These are phyloP conservation scores for Suzukiozyma palmioleophila DNA, from an alignment of 1,139 yeast species.

Conservation along the genomic window DNA sequence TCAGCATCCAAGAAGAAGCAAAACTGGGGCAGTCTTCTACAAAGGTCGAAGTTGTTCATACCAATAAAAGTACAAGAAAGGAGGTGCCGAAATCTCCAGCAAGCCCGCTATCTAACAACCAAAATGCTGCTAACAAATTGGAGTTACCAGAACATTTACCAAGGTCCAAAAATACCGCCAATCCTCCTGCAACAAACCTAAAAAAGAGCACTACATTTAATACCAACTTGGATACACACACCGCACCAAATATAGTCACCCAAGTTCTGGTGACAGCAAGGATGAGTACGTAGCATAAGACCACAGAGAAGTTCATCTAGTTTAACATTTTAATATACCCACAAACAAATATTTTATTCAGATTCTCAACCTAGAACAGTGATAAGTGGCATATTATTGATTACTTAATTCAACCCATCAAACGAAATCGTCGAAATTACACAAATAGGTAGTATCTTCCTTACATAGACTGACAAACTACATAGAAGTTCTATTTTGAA, in stretches of 20 bases:
- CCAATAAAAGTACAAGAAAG: background rate
- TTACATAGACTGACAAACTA: too few species aligned
- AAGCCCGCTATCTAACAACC: slow-evolving; percentile 25
- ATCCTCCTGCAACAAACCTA: slow-evolving; percentile 11
- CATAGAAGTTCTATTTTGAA: background rate
- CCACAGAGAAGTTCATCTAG: too few species aligned
- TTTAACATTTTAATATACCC: too few species aligned
- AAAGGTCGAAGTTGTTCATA: slow-evolving; percentile 1
- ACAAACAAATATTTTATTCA: too few species aligned
- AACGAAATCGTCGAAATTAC: too few species aligned
- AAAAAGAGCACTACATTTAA: slow-evolving; percentile 25
- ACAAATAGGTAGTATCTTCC: too few species aligned
- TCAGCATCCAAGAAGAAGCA: slow-evolving; percentile 5
- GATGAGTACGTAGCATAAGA: slow-evolving; percentile 27
- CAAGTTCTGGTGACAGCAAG: slow-evolving; percentile 45
- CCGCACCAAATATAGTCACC: slow-evolving; percentile 42
- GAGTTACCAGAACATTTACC: slow-evolving; percentile 10
- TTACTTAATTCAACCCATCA: too few species aligned
- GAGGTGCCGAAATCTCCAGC: background rate
- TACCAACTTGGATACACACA: slow-evolving; percentile 3
- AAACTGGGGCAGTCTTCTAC: slow-evolving; percentile 1
- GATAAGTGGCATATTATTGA: too few species aligned
- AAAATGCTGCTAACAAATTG: slow-evolving; percentile 22
- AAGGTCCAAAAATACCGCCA: slow-evolving; percentile 8
- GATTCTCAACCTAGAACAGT: too few species aligned